phyloP scores from a whole-genome alignment of 2,329 filamentous ascomycete genomes.

The Penicillium sp. region DNA sequence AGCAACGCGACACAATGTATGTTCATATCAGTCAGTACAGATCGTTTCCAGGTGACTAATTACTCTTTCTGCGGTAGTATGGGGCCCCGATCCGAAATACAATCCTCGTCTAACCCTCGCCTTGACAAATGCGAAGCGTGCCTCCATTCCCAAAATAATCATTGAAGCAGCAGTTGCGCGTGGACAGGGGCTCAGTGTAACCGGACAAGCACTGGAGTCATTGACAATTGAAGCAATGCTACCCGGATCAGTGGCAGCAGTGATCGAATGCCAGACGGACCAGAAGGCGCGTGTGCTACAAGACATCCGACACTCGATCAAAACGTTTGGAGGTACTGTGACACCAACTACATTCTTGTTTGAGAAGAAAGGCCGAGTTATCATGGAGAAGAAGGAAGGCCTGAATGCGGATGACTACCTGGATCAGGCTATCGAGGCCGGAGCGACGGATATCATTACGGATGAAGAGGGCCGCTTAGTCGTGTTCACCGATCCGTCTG shows the following conservation, averaged over 20 bases:
- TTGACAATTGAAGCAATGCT: slow-evolving; percentile 79
- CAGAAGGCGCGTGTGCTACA: slow-evolving; percentile 72
- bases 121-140: slow-evolving; percentile 78
- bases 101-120: slow-evolving; percentile 76
- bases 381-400: slow-evolving; percentile 63
- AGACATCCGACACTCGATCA: slow-evolving; percentile 71
- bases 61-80: slow-evolving; percentile 52
- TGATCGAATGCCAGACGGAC: slow-evolving; percentile 85
- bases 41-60: slow-evolving; percentile 11
- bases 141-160: slow-evolving; percentile 75
- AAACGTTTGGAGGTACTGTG: slow-evolving; percentile 66
- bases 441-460: slow-evolving; percentile 58
- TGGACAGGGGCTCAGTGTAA: slow-evolving; percentile 78
- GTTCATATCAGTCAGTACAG: slow-evolving; percentile 21
- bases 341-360: slow-evolving; percentile 84
- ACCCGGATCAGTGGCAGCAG: slow-evolving; percentile 69
- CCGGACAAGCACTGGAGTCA: slow-evolving; percentile 73
- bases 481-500: slow-evolving; percentile 67
- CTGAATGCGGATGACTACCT: slow-evolving; percentile 69
- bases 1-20: slow-evolving; percentile 72
- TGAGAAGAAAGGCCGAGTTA: slow-evolving; percentile 72
- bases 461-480: slow-evolving; percentile 70
- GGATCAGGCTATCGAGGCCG: slow-evolving; percentile 80
- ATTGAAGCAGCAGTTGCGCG: slow-evolving; percentile 86
- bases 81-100: slow-evolving; percentile 68